These are phyloP conservation scores for Suhomyces terraborum DNA, from an alignment of 1,139 yeast genomes.

Conservation along the genomic window DNA sequence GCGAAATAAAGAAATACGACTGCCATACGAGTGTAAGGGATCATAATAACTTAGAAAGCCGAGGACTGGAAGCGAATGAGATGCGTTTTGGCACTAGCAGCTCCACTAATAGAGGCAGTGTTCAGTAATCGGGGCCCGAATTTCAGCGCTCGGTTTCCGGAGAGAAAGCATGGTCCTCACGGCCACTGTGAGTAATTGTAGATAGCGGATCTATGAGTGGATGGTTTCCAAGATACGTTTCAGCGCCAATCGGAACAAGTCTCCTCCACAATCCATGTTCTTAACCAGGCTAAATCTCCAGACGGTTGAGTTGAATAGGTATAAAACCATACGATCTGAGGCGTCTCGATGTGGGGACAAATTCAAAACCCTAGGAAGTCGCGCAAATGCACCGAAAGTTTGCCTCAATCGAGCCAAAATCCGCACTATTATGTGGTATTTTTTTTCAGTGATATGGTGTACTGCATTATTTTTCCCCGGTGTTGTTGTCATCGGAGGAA, in stretches of 20 bases:
- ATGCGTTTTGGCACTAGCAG: too few relatives aligned
- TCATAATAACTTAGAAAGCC: not conserved
- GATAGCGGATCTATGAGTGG: too few relatives aligned
- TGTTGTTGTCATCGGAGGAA: not conserved
- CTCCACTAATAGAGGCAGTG: too few relatives aligned
- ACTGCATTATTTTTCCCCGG: not conserved
- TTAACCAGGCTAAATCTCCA: not conserved
- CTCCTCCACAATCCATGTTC: too few relatives aligned
- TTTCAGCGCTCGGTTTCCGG: too few relatives aligned
- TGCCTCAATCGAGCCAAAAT: not conserved
- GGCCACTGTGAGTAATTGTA: too few relatives aligned
- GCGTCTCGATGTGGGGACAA: not conserved
- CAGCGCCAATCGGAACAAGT: too few relatives aligned
- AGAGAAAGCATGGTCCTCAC: too few relatives aligned
- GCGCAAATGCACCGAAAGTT: not conserved
- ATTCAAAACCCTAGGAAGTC: not conserved
- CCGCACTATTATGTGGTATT: constrained; percentile 1
- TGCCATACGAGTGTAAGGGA: not conserved
- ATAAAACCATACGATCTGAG: not conserved
- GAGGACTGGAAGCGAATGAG: not conserved
- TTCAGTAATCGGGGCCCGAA: too few relatives aligned
- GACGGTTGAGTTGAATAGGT: not conserved
- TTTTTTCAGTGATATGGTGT: not conserved
- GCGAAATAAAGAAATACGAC: not conserved
- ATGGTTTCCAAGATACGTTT: too few relatives aligned